These are phyloP conservation scores for Neurospora sp. DNA, from an alignment of 495 filamentous ascomycete species.

Conservation along the genomic window DNA sequence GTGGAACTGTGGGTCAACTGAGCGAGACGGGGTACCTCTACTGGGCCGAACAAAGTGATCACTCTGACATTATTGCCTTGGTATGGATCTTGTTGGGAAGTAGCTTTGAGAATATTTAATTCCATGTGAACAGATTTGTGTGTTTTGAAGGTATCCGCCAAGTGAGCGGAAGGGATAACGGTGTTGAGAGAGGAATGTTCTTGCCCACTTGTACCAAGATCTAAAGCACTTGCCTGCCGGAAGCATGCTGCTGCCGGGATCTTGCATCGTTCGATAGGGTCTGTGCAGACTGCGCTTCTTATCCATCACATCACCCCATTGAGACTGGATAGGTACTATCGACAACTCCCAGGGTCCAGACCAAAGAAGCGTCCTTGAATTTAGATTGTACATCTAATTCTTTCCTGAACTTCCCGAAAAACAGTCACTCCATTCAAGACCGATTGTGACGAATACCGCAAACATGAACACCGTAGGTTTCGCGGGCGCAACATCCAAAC, in stretches of 20 bases:
- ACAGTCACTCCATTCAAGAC: background rate
- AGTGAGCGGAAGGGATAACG: background rate
- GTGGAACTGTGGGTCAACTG: background rate
- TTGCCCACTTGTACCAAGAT: background rate
- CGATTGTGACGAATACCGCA: background rate
- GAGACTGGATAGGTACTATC: background rate
- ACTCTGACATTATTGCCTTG: background rate
- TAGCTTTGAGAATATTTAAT: background rate
- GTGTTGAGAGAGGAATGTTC: background rate
- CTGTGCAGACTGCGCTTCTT: constrained; percentile 10
- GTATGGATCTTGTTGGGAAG: background rate
- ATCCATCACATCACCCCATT: constrained; percentile 22
- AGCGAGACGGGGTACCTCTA: background rate
- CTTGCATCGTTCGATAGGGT: background rate
- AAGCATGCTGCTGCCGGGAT: background rate
- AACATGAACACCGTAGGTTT: constrained; percentile 22
- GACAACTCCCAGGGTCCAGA: background rate
- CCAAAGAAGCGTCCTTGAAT: background rate
- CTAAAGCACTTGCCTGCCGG: background rate
- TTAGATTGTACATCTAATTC: background rate
- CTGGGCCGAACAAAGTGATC: background rate
- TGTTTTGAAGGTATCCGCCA: background rate
- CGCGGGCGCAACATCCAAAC: background rate
- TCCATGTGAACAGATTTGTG: background rate
- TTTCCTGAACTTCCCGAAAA: background rate